Evolutionary conservation across 331 rosid genomes (phyloP).

Genomic region (Quercus lobata): DNA sequence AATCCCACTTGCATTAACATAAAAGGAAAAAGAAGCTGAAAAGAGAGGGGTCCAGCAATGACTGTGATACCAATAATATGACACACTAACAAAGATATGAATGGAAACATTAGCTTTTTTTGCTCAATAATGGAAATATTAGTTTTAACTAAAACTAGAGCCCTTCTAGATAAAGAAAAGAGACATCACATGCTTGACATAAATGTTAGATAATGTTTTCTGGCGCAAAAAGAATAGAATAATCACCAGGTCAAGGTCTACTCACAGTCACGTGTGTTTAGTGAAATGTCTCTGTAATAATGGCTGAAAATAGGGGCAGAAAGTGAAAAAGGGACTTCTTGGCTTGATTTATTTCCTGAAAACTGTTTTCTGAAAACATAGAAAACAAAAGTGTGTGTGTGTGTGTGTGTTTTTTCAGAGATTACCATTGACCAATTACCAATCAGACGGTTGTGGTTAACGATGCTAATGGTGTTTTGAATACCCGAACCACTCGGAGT

Average conservation of each 20-base stretch:
- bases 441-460: no score
- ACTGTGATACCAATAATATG: conserved; percentile 3
- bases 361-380: background rate
- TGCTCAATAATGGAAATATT: conserved; percentile 3
- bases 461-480: no score
- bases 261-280: background rate
- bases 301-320: conserved; percentile 4
- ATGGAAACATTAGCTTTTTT: conserved; percentile 7
- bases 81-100: conserved; percentile 19
- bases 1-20: background rate
- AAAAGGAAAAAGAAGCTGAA: background rate
- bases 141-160: background rate
- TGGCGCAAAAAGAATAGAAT: background rate
- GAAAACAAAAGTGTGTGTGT: background rate
- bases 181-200: conserved; percentile 26
- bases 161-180: background rate
- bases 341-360: background rate
- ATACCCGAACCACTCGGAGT: no score
- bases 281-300: conserved; percentile 1
- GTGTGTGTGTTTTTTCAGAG: background rate
- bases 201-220: conserved; percentile 6
- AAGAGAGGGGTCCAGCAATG: background rate
- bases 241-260: conserved; percentile 4
- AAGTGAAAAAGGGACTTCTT: background rate
- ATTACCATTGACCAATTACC: background rate